Evolutionary conservation across 108 stramenopile genomes (phyloP).

Genomic region (Discostella stelligeroides): DNA sequence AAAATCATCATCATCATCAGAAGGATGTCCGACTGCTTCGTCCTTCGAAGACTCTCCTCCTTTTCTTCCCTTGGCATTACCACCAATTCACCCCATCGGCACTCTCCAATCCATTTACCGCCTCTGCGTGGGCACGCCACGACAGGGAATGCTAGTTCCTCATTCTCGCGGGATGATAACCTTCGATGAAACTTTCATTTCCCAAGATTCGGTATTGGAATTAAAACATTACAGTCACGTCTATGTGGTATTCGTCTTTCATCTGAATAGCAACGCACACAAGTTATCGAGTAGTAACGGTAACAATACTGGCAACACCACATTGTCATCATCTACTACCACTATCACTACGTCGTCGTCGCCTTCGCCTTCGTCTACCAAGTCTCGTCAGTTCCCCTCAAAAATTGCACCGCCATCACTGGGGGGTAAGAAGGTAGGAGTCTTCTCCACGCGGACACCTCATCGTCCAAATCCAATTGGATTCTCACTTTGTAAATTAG

Average conservation of each 20-base stretch:
- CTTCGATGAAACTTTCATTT: slow-evolving; percentile 38
- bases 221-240: slow-evolving; percentile 89
- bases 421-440: slow-evolving; percentile 92
- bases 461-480: slow-evolving; percentile 97
- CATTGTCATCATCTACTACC: too few relatives aligned
- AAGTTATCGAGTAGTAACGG: too few relatives aligned
- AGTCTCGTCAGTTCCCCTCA: slow-evolving; percentile 55
- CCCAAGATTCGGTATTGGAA: slow-evolving; percentile 62
- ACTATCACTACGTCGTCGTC: too few relatives aligned
- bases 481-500: slow-evolving; percentile 86
- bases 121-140: slow-evolving; percentile 90
- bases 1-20: too few relatives aligned
- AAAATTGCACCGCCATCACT: slow-evolving; percentile 87
- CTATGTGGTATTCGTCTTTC: slow-evolving; percentile 96
- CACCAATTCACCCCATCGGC: slow-evolving; percentile 64
- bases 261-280: slow-evolving; percentile 90
- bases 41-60: too few relatives aligned
- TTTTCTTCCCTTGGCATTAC: too few relatives aligned
- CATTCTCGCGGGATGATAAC: slow-evolving; percentile 74
- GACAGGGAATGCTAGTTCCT: slow-evolving; percentile 84
- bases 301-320: too few relatives aligned
- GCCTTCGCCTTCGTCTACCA: too few relatives aligned
- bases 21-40: too few relatives aligned
- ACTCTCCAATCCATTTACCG: slow-evolving; percentile 75
- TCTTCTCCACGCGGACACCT: slow-evolving; percentile 94